These are phyloP conservation scores for Pichia sp. DNA, from an alignment of 1,139 yeast genomes.

Conservation along the genomic window DNA sequence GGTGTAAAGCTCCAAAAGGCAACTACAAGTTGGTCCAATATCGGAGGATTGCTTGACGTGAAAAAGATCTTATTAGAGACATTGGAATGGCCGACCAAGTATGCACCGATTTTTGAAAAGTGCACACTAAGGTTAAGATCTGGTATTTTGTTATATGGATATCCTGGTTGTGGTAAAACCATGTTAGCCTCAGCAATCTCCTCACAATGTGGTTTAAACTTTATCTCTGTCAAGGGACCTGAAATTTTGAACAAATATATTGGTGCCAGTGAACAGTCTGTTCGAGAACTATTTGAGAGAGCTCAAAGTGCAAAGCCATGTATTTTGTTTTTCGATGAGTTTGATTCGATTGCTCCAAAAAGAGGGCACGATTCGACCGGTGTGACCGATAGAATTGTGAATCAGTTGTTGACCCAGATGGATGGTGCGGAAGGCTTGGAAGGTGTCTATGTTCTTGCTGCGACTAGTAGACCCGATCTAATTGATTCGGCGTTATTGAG, in stretches of 20 bases:
- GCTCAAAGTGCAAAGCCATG: conserved; percentile 96
- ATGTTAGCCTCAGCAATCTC: conserved; percentile 91
- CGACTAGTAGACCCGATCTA: conserved; percentile 91
- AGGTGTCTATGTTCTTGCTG: conserved; percentile 95
- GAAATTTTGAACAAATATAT: conserved; percentile 93
- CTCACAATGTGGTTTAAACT: conserved; percentile 88
- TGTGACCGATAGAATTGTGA: conserved; percentile 95
- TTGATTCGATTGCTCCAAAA: conserved; percentile 95
- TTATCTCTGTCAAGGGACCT: conserved; percentile 93
- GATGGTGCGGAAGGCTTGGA: conserved; percentile 99
- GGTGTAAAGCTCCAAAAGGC: conserved; percentile 88
- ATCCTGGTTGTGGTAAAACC: conserved; percentile 98
- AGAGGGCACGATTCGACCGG: conserved; percentile 98
- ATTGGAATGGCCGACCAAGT: conserved; percentile 94
- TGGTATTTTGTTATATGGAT: conserved; percentile 86
- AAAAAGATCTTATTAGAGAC: conserved; percentile 78
- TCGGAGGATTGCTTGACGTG: conserved; percentile 81
- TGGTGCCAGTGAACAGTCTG: conserved; percentile 96
- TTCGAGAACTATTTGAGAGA: conserved; percentile 85
- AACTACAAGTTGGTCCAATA: conserved; percentile 73
- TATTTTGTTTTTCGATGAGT: conserved; percentile 89
- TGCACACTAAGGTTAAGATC: conserved; percentile 86
- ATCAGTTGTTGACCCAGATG: conserved; percentile 96
- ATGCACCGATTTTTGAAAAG: conserved; percentile 86
- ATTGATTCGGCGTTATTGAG: conserved; percentile 92